These are phyloP conservation scores for Fusarium papillatum DNA, from an alignment of 2,329 filamentous ascomycete genomes.

Conservation along the genomic window DNA sequence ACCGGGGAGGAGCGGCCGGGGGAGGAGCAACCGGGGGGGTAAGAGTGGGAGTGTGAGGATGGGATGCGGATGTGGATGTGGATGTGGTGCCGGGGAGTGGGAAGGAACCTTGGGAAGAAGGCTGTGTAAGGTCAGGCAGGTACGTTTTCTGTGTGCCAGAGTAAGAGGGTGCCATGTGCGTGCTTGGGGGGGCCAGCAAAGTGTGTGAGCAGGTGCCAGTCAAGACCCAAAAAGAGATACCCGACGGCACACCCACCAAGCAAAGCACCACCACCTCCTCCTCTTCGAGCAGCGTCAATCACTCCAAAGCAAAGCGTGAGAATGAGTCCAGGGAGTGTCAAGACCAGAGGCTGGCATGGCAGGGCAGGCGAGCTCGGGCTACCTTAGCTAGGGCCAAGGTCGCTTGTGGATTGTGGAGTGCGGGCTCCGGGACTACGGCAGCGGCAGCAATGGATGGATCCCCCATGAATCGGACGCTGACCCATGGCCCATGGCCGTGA, in stretches of 20 bases:
- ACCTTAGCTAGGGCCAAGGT: conserved; percentile 14
- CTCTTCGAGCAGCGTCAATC: conserved; percentile 3
- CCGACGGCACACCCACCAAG: conserved; percentile 33
- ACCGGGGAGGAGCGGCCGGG: conserved; percentile 37
- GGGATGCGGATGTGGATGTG: conserved; percentile 10
- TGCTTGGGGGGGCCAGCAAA: conserved; percentile 4
- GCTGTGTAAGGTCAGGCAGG: conserved; percentile 36
- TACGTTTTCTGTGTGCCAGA: conserved; percentile 30
- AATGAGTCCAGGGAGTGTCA: conserved; percentile 35
- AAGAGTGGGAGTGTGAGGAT: conserved; percentile 33
- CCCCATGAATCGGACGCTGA: conserved; percentile 37
- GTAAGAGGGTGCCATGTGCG: conserved; percentile 25
- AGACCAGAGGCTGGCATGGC: conserved; percentile 4
- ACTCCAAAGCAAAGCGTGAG: conserved; percentile 26
- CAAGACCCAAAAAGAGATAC: conserved; percentile 28
- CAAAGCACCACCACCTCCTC: conserved; percentile 20
- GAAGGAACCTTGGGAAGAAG: conserved; percentile 36
- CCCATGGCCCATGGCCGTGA: conserved; percentile 31
- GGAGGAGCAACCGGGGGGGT: conserved; percentile 31
- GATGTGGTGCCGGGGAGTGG: conserved; percentile 31
- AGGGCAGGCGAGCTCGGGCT: conserved; percentile 28
- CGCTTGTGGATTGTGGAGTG: conserved; percentile 37
- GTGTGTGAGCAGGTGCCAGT: not conserved
- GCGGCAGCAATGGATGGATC: conserved; percentile 35
- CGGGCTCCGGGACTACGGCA: conserved; percentile 41